A percentile compares a stretch with the other conserved stretches of the same genome.
phyloP scores from a whole-genome alignment of 257 asterid genomes.

The Nicotiana otophora region DNA sequence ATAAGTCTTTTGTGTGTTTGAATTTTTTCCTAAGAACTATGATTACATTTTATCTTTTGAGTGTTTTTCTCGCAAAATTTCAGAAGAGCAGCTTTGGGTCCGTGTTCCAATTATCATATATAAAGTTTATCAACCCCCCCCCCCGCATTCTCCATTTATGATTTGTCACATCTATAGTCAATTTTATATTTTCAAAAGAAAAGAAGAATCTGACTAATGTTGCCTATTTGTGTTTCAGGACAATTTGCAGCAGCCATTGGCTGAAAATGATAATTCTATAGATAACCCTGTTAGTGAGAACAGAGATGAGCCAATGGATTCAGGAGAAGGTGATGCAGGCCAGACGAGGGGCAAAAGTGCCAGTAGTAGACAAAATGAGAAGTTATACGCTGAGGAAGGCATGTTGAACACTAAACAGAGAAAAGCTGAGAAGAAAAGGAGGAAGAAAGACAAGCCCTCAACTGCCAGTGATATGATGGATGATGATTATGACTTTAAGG shows the following conservation, averaged over 20 bases:
- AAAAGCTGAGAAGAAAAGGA: slow-evolving; percentile 65
- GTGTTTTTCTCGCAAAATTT: neutral
- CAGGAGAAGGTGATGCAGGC: slow-evolving; percentile 36
- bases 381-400: slow-evolving; percentile 73
- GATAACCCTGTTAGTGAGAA: slow-evolving; percentile 17
- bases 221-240: slow-evolving; percentile 29
- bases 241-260: slow-evolving; percentile 25
- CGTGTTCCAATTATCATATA: neutral
- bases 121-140: neutral
- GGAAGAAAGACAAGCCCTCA: slow-evolving; percentile 44
- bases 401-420: slow-evolving; percentile 65
- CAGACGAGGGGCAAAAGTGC: slow-evolving; percentile 36
- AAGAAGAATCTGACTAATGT: neutral
- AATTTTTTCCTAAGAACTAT: neutral
- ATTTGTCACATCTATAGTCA: neutral
- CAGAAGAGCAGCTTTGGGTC: neutral
- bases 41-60: neutral
- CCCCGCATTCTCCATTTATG: neutral
- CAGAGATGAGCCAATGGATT: slow-evolving; percentile 57
- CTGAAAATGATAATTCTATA: slow-evolving; percentile 7
- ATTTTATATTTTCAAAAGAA: neutral
- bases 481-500: slow-evolving; percentile 73
- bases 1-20: neutral
- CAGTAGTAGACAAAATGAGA: slow-evolving; percentile 62
- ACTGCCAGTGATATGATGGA: slow-evolving; percentile 38